A percentile compares a stretch with the other conserved stretches of the same genome.
Conservation (phyloP, 805 yeast genomes). For the Candida hungchunana region DNA sequence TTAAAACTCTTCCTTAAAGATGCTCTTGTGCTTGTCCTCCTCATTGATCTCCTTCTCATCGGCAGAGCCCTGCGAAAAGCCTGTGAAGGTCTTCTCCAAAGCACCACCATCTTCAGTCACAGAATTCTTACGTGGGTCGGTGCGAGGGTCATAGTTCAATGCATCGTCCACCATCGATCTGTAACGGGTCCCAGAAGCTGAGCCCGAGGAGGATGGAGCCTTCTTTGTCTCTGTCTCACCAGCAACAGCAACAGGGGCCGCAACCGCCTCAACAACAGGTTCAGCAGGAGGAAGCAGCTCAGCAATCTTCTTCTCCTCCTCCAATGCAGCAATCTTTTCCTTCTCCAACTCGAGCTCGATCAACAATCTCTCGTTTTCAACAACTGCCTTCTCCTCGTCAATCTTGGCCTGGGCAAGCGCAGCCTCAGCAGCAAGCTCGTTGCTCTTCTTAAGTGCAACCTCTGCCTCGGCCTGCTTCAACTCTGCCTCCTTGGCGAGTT, state of each 20-base stretch:
- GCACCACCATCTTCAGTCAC: constrained; percentile 19
- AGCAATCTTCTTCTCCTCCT: constrained; percentile 36
- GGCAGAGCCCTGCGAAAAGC: constrained; percentile 43
- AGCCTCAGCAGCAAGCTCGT: constrained; percentile 34
- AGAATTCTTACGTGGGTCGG: constrained; percentile 11
- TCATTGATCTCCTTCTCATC: constrained; percentile 23
- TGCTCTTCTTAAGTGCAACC: constrained; percentile 30
- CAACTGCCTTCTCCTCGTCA: constrained; percentile 33
- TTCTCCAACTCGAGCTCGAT: constrained; percentile 34
- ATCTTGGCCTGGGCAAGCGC: constrained; percentile 34
- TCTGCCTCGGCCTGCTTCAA: constrained; percentile 30
- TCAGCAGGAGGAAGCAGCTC: constrained; percentile 35
- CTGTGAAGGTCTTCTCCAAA: constrained; percentile 35
- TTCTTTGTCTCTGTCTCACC: constrained; percentile 2
- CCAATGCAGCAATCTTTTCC: constrained; percentile 30
- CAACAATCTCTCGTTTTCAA: constrained; percentile 32
- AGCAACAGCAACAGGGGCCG: neutral
- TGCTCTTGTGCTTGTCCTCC: constrained; percentile 23
- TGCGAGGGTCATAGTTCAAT: constrained; percentile 14
- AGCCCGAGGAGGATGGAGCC: constrained; percentile 3
- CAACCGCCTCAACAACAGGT: constrained; percentile 5
- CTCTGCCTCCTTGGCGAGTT: constrained; percentile 30
- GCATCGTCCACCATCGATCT: constrained; percentile 24
- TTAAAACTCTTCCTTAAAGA: constrained; percentile 27
- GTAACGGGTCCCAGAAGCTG: constrained; percentile 9